These are phyloP conservation scores for Heliosperma pusillum DNA, from an alignment of 148 eudicot species.

Conservation along the genomic window DNA sequence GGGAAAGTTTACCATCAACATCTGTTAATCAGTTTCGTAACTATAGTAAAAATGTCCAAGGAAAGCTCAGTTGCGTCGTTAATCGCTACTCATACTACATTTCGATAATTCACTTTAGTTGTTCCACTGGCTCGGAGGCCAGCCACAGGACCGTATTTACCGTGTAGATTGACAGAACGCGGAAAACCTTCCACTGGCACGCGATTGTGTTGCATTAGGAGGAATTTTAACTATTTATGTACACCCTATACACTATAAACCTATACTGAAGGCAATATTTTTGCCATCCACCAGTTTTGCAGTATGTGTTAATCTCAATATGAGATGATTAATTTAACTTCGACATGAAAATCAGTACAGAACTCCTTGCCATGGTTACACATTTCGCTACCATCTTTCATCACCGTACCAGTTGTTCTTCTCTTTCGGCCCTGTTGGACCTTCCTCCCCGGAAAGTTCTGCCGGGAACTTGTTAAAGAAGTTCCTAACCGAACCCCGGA, in stretches of 20 bases:
- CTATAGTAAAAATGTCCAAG: not conserved
- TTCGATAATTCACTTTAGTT: not conserved
- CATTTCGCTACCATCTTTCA: conserved; percentile 51
- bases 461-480: conserved; percentile 67
- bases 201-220: too few relatives aligned
- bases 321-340: not conserved
- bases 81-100: not conserved
- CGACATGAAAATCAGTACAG: not conserved
- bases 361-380: not conserved
- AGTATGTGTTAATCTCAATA: not conserved
- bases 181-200: too few relatives aligned
- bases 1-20: too few relatives aligned
- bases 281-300: not conserved
- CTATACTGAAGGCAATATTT: not conserved
- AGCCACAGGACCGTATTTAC: too few relatives aligned
- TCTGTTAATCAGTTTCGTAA: too few relatives aligned
- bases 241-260: not conserved
- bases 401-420: conserved; percentile 93
- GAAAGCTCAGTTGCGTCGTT: not conserved
- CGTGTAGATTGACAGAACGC: too few relatives aligned
- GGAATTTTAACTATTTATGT: not conserved
- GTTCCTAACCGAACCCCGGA: conserved; percentile 38
- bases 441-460: conserved; percentile 87
- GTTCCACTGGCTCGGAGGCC: too few relatives aligned
- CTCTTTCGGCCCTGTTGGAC: conserved; percentile 98